Percentiles rank a stretch among this genome's conserved stretches.
These are phyloP conservation scores for Melastoma candidum DNA, from an alignment of 441 rosid species.

Conservation along the genomic window DNA sequence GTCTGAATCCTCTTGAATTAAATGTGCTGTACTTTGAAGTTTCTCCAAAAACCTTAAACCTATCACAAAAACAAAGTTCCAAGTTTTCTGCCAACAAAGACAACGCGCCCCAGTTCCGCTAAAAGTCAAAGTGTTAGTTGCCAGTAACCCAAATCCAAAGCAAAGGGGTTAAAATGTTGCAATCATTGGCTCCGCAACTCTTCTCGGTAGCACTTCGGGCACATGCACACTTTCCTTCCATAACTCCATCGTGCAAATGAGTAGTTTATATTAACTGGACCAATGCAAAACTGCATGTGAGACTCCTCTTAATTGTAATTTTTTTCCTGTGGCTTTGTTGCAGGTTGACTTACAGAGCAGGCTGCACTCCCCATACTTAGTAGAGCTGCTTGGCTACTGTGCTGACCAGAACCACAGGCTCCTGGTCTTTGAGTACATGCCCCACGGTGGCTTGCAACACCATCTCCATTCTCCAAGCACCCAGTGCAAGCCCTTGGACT, in stretches of 20 bases:
- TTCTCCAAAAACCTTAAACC: too few relatives aligned
- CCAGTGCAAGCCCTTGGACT: conserved; percentile 36
- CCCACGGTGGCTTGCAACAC: conserved; percentile 55
- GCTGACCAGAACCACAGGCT: conserved; percentile 85
- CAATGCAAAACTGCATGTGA: too few relatives aligned
- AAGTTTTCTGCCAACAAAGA: too few relatives aligned
- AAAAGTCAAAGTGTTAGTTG: too few relatives aligned
- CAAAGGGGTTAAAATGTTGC: too few relatives aligned
- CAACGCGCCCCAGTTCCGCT: too few relatives aligned
- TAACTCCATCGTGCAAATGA: conserved; percentile 17
- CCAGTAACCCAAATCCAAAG: too few relatives aligned
- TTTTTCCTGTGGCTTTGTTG: not conserved
- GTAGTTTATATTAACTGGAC: not conserved
- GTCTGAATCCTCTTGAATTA: conserved; percentile 5
- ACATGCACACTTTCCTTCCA: too few relatives aligned
- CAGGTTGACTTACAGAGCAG: conserved; percentile 89
- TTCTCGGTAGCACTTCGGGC: too few relatives aligned
- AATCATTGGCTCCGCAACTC: too few relatives aligned
- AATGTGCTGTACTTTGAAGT: too few relatives aligned
- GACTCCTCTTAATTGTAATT: not conserved
- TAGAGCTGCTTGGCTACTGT: conserved; percentile 83
- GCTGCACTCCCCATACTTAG: conserved; percentile 67
- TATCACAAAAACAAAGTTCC: too few relatives aligned
- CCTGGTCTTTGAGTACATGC: conserved; percentile 64
- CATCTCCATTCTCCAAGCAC: conserved; percentile 39